phyloP scores from a whole-genome alignment of 2,329 filamentous ascomycete genomes.

The Cercospora sp. region DNA sequence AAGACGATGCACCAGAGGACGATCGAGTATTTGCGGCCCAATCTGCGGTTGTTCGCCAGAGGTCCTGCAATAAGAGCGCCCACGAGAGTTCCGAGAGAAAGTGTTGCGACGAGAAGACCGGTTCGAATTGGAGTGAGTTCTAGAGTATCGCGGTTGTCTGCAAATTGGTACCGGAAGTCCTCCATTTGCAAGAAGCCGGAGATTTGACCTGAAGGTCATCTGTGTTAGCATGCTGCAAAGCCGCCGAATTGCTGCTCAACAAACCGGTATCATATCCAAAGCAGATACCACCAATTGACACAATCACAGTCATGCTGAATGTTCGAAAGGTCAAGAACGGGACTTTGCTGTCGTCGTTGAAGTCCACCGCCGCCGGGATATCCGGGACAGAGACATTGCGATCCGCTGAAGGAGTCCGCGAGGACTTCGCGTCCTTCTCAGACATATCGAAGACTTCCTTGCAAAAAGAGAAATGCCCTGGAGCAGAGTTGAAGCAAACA shows the following conservation, averaged over 20 bases:
- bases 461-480: neutral
- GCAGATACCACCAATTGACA: constrained; percentile 38
- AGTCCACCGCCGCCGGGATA: constrained; percentile 17
- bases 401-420: constrained; percentile 9
- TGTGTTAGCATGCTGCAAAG: neutral
- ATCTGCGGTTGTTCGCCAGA: constrained; percentile 53
- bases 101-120: constrained; percentile 61
- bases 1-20: constrained; percentile 62
- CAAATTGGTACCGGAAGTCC: constrained; percentile 58
- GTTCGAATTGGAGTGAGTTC: constrained; percentile 57
- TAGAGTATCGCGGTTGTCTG: constrained; percentile 40
- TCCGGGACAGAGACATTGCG: constrained; percentile 4
- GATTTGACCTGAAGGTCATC: constrained; percentile 58
- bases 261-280: constrained; percentile 35
- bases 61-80: constrained; percentile 59
- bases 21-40: constrained; percentile 63
- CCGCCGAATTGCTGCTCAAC: neutral
- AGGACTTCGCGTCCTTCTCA: constrained; percentile 12
- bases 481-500: neutral
- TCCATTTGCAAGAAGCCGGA: constrained; percentile 61
- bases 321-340: constrained; percentile 27
- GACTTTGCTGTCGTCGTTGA: constrained; percentile 21
- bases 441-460: neutral
- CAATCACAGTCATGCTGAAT: constrained; percentile 35
- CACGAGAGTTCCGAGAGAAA: constrained; percentile 58